phyloP scores from a whole-genome alignment of 306 rosid genomes.

The Sindora glabra region DNA sequence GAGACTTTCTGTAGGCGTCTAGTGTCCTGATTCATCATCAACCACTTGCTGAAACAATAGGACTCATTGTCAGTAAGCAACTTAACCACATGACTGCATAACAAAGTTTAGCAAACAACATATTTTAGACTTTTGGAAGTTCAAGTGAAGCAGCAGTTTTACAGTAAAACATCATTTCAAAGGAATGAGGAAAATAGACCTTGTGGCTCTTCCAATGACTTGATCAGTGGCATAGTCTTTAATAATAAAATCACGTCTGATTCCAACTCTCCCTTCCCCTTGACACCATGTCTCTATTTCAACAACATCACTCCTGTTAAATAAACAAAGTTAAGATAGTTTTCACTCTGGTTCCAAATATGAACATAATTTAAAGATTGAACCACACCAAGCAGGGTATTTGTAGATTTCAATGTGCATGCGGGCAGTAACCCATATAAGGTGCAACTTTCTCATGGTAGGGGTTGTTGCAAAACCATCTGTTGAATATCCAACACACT shows the following conservation, averaged over 20 bases:
- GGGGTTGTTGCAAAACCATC: constrained; percentile 94
- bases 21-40: constrained; percentile 91
- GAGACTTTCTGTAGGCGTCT: constrained; percentile 79
- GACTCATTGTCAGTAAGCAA: constrained; percentile 13
- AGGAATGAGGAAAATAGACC: constrained; percentile 27
- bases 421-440: constrained; percentile 98
- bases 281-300: constrained; percentile 98
- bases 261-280: constrained; percentile 88
- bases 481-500: constrained; percentile 85
- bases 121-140: not conserved
- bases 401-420: constrained; percentile 97
- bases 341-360: constrained; percentile 8
- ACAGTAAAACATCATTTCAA: not conserved
- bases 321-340: constrained; percentile 10
- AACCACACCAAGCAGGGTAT: constrained; percentile 85
- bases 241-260: constrained; percentile 87
- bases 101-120: constrained; percentile 1
- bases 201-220: constrained; percentile 96
- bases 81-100: constrained; percentile 9
- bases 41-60: constrained; percentile 78
- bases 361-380: constrained; percentile 1
- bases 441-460: constrained; percentile 88
- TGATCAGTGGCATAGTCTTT: constrained; percentile 62
- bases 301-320: constrained; percentile 87
- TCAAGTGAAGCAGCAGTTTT: not conserved